Base-by-base conservation (phyloP, 2,329 filamentous ascomycete species). In the Cercospora sp. region DNA sequence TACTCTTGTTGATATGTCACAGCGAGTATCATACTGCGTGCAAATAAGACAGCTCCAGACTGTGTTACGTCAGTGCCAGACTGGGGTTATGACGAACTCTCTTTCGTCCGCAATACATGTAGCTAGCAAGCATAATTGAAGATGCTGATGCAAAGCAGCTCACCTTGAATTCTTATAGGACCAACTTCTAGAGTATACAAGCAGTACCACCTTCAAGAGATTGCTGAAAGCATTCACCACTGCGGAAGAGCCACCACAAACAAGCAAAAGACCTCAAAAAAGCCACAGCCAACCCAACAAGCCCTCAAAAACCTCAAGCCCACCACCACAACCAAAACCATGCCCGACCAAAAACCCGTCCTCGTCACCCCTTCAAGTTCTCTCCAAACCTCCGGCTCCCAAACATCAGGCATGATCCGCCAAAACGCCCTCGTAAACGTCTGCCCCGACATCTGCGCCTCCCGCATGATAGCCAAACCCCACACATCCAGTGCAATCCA, bases 401-500 rank as follows among this genome's bases (percentile, higher is more conserved):
- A 84, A 68, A 83, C 83, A 0, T 78, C 82, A 55, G 82, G 82
- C 68, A 83, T 83, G 85, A 61, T 58, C 60, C 67, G 64, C 0
- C 60, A 64, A 64, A 83, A 74, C 62, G 90, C 89, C n/a, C 84
- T 92, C 60, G 83, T 89, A 57, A 84, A 86, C 75, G 85, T 87
- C 76, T 88, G 86, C 64, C 86, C 89, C 68, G 86, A 85, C 68
- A 85, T 92, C 79, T 91, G 90, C 75, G 88, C 89, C 31, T 88
- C 88, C 57, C 84, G 89, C 87, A 79, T 81, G 86, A 85, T 88
- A 45, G 86, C 89, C 2, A 86, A 87, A 71, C 88, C 90, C 6
- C 84, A 86, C 63, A 87, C 87, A 30, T 80, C 84, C 2, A 88
- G 88, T 0, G 84, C 86, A 5, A 82, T 92, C 23, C 89, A 90